Base-by-base conservation (phyloP, 495 filamentous ascomycete species). In the Hypoxylon lenormandii region DNA sequence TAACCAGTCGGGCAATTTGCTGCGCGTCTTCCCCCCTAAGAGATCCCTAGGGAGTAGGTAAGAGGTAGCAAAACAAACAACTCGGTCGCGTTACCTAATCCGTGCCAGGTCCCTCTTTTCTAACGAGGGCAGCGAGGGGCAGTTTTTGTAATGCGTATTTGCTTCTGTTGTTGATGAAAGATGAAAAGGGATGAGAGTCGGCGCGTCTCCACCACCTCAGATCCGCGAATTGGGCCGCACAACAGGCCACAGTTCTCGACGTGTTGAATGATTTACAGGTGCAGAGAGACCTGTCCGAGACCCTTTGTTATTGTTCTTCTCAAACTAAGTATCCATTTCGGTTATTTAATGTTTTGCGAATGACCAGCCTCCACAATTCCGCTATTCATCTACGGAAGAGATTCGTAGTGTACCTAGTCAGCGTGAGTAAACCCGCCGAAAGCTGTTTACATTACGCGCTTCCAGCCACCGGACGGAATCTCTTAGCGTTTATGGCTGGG, bases 41-140 rank as follows among this genome's bases (percentile, higher is more conserved):
- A 13, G 13, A 47, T 21, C 4, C n/a, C 36, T 23, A 8, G 43
- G 47, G 30, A 15, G 30, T 36, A n/a, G n/a, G n/a, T 15, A 56
- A 22, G 33, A 53, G 63, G 42, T 18, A 69, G 49, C 38, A 72
- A 72, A 72, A 76, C 58, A 76, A 74, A 76, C 74, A 76, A 72
- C 23, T 55, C 33, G 68, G 66, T 40, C 70, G 73, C 70, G 63
- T 51, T 57, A 69, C 36, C 16, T 66, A 48, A 59, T 33, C 21
- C 10, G 19, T 52, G 48, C 23, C 23, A 2, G 2, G 23, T 26
- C 23, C 23, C 23, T 26, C 23, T 26, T 26, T 37, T 61, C 16
- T 62, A 22, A 48, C 38, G 64, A 60, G 64, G 64, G 64, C 54
- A 22, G 42, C 38, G 64, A 60, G 64, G 64, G 64, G 64, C 50